Conservation (phyloP, 2,329 filamentous ascomycete genomes). For the Orbilia quercus region DNA sequence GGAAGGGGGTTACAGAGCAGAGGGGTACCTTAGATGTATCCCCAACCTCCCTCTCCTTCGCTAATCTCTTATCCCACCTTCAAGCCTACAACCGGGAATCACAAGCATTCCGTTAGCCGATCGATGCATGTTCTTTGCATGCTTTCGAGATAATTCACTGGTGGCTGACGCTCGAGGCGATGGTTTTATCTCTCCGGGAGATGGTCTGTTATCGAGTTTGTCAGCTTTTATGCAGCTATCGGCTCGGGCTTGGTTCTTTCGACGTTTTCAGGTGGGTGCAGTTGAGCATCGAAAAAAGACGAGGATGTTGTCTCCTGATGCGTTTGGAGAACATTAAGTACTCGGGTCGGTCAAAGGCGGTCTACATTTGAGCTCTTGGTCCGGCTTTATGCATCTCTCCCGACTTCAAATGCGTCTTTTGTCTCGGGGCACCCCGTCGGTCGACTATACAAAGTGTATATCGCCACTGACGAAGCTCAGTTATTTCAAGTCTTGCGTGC, state of each 20-base stretch:
- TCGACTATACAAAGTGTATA: no score
- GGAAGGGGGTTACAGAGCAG: background rate
- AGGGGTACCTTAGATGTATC: background rate
- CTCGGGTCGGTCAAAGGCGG: background rate
- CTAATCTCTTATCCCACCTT: background rate
- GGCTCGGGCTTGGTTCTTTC: slow-evolving; percentile 14
- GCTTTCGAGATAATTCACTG: background rate
- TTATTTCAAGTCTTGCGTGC: no score
- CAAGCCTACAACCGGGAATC: background rate
- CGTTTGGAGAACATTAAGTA: background rate
- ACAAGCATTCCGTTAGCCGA: slow-evolving; percentile 8
- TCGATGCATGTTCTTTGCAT: background rate
- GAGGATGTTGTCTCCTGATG: background rate
- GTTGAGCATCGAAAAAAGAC: slow-evolving; percentile 3
- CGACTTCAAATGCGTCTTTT: background rate
- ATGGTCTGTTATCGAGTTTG: slow-evolving; percentile 16
- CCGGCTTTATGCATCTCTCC: background rate
- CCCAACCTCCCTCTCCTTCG: background rate
- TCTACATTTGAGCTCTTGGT: background rate
- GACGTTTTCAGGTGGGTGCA: slow-evolving; percentile 36
- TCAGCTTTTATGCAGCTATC: slow-evolving; percentile 19
- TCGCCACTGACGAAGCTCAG: no score
- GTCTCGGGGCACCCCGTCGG: no score
- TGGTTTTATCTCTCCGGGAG: slow-evolving; percentile 10
- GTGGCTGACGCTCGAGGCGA: slow-evolving; percentile 9